Evolutionary conservation across 495 filamentous ascomycete genomes (phyloP), one percentile per base, ranked within the genome.

Genomic region (Baudoinia panamericana): DNA sequence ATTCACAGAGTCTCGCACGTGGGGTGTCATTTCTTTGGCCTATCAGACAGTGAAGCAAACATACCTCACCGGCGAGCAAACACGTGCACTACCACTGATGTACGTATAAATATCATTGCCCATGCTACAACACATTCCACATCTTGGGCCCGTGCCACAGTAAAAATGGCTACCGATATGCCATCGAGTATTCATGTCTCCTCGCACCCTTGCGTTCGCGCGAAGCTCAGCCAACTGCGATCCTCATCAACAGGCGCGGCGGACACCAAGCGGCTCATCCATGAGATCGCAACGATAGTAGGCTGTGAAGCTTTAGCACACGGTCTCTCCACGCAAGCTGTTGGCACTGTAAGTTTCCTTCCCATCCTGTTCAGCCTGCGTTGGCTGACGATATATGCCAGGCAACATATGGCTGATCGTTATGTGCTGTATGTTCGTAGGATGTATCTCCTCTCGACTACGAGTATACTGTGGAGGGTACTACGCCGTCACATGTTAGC

Each of bases 141-240:
- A n/a, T n/a, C n/a, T n/a, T n/a, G n/a, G n/a, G n/a, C n/a, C n/a
- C n/a, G n/a, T n/a, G n/a, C n/a, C n/a, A n/a, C n/a, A n/a, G n/a
- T n/a, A n/a, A n/a, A n/a, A n/a, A 47, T 47, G 44, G 44, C 44
- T 4, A 21, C 17, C 15, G 1, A 32, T 15, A 63, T 81, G 23
- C 79, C 76, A 12, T 38, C 69, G 21, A 87, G 85, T 56, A 76
- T 90, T 37, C 84, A 87, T 58, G 62, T 93, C 59, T 93, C 84
- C 15, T 66, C 63, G 18, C 88, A 96, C 54, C 88, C 88, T 18
- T 93, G 84, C 57, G 69, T 94, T 10, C 64, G 73, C 37, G 81
- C 82, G 46, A 96, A 96, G 66, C 77, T 96, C 51, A 84, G 80
- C 26, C 82, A 85, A 60, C 77, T 96, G 11, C 78, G 88, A 32